phyloP scores from a whole-genome alignment of 2,329 filamentous ascomycete species.

The Calonectria fujianensis region DNA sequence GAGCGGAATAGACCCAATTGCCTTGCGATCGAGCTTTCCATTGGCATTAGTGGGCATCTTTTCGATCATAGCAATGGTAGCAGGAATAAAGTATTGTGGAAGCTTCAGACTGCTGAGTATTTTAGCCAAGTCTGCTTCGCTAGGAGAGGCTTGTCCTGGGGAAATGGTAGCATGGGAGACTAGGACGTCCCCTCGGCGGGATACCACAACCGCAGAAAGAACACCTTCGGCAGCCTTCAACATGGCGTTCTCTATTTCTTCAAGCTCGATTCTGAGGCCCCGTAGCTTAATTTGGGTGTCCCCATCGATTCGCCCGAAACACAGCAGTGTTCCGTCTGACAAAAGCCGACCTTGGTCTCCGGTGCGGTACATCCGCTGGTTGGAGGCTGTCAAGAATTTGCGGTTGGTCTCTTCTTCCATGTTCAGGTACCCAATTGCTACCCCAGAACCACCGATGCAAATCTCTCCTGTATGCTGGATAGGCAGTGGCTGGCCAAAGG shows the following conservation, averaged over 20 bases:
- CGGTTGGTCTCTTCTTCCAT: constrained; percentile 36
- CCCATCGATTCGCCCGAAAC: constrained; percentile 31
- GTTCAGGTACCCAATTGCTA: constrained; percentile 63
- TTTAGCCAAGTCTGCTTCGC: constrained; percentile 44
- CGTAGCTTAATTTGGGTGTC: constrained; percentile 35
- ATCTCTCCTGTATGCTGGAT: constrained; percentile 42
- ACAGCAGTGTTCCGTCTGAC: constrained; percentile 27
- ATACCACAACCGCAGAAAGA: constrained; percentile 34
- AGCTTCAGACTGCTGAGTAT: constrained; percentile 40
- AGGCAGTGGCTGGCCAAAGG: constrained; percentile 43
- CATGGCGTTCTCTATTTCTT: constrained; percentile 33
- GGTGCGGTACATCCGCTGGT: constrained; percentile 27
- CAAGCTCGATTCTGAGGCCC: constrained; percentile 33
- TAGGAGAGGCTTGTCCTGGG: constrained; percentile 9
- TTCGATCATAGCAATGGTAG: constrained; percentile 48
- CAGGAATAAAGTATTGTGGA: constrained; percentile 56
- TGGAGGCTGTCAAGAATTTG: constrained; percentile 27
- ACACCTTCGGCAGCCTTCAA: not conserved
- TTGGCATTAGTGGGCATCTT: constrained; percentile 52
- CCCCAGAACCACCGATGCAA: constrained; percentile 59
- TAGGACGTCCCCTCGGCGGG: constrained; percentile 30
- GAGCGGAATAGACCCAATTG: constrained; percentile 43
- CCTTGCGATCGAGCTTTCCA: constrained; percentile 55
- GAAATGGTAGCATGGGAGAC: constrained; percentile 38
- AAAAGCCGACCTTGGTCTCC: constrained; percentile 31